Conservation (phyloP, 1,139 yeast species). For the Scheffersomyces parashehatae region DNA sequence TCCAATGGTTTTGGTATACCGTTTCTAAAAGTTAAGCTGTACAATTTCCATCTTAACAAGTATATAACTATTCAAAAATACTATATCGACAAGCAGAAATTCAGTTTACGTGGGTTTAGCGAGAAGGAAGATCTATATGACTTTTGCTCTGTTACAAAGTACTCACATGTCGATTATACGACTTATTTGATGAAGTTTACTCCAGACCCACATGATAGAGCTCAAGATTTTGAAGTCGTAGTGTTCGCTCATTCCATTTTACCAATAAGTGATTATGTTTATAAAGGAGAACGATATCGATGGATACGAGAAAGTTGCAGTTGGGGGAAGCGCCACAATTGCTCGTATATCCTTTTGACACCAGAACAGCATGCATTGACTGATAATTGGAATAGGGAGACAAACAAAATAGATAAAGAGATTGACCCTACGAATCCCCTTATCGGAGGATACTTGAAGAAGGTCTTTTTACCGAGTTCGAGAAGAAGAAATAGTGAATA, state of each 20-base stretch:
- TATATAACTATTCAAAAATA: constrained; percentile 3
- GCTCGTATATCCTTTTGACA: constrained; percentile 5
- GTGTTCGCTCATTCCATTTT: constrained; percentile 6
- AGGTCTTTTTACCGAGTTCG: not conserved
- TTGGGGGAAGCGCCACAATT: constrained; percentile 2
- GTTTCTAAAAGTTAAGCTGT: constrained; percentile 2
- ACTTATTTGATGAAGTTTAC: constrained; percentile 4
- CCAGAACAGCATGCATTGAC: constrained; percentile 7
- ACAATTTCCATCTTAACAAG: constrained; percentile 2
- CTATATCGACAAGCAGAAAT: not conserved
- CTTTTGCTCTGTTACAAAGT: constrained; percentile 5
- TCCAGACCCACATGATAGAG: constrained; percentile 2
- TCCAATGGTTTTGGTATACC: constrained; percentile 9
- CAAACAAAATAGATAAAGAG: constrained; percentile 1
- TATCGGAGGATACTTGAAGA: not conserved
- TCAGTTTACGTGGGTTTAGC: constrained; percentile 1
- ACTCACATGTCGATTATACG: constrained; percentile 2
- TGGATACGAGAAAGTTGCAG: constrained; percentile 7
- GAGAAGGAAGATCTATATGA: constrained; percentile 3
- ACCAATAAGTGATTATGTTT: constrained; percentile 9
- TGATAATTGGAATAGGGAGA: constrained; percentile 7
- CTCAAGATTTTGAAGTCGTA: constrained; percentile 5
- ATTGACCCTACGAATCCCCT: not conserved
- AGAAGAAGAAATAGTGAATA: not conserved
- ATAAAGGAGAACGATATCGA: constrained; percentile 6